Evolutionary conservation across 176 grass and related monocot genomes (phyloP).

Genomic region (Eleusine coracana): DNA sequence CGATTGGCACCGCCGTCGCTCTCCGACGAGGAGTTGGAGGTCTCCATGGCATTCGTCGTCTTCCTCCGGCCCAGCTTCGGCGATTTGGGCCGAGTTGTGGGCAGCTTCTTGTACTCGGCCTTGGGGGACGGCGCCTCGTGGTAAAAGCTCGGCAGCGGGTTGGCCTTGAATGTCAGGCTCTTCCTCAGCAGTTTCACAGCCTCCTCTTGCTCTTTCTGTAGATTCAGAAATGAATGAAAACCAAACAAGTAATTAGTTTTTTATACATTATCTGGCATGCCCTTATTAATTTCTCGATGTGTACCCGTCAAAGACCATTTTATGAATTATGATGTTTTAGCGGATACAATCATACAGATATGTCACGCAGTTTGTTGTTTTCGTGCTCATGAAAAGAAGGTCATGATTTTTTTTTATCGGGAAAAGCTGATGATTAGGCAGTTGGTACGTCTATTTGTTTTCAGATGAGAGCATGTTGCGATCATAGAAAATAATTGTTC

Average conservation of each 20-base stretch:
- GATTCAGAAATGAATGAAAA: slow-evolving; percentile 10
- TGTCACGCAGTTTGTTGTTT: background rate
- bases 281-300: background rate
- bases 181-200: slow-evolving; percentile 84
- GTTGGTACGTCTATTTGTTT: background rate
- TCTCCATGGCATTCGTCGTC: slow-evolving; percentile 54
- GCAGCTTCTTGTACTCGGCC: slow-evolving; percentile 90
- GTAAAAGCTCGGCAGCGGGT: slow-evolving; percentile 96
- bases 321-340: background rate
- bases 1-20: slow-evolving; percentile 57
- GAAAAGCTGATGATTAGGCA: background rate
- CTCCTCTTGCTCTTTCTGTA: slow-evolving; percentile 88
- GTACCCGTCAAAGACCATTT: background rate
- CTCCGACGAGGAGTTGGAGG: slow-evolving; percentile 60
- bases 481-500: background rate
- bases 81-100: slow-evolving; percentile 92
- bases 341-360: background rate
- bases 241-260: background rate
- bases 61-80: slow-evolving; percentile 95
- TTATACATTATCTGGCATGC: slow-evolving; percentile 1
- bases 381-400: background rate
- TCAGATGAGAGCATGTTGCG: background rate
- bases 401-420: background rate
- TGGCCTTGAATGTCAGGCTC: slow-evolving; percentile 89
- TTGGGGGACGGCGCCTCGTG: slow-evolving; percentile 93